Evolutionary conservation across 176 grass and related monocot genomes (phyloP).

Genomic region (Oryza officinalis): DNA sequence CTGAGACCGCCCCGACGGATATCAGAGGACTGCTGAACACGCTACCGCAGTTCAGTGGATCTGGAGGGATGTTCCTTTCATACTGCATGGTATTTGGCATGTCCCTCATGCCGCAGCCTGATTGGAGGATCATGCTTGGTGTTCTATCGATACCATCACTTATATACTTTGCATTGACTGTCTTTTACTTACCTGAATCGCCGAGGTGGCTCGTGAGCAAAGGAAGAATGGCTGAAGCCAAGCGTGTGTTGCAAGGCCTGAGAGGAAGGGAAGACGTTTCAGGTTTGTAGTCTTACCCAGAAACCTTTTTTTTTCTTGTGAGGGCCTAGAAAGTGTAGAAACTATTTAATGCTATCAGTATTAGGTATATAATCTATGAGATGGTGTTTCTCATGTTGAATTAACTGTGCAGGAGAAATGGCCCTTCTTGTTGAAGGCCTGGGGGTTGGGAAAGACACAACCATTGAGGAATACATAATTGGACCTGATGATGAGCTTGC

Average conservation of each 20-base stretch:
- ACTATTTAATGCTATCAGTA: not conserved
- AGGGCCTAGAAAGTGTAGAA: not conserved
- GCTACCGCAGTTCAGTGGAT: slow-evolving; percentile 88
- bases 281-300: slow-evolving; percentile 50
- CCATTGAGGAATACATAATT: slow-evolving; percentile 90
- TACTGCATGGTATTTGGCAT: slow-evolving; percentile 98
- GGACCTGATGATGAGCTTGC: slow-evolving; percentile 69
- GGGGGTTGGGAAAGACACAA: slow-evolving; percentile 73
- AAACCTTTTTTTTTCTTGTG: not conserved
- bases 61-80: slow-evolving; percentile 93
- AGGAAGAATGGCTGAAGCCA: slow-evolving; percentile 85
- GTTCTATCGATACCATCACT: slow-evolving; percentile 88
- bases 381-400: slow-evolving; percentile 15
- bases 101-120: slow-evolving; percentile 70
- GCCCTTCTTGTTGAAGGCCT: slow-evolving; percentile 95
- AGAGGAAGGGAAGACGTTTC: slow-evolving; percentile 91
- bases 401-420: slow-evolving; percentile 82
- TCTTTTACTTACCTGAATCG: slow-evolving; percentile 97
- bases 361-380: not conserved
- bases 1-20: slow-evolving; percentile 92
- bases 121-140: slow-evolving; percentile 97
- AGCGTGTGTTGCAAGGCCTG: slow-evolving; percentile 64
- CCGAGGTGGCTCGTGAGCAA: slow-evolving; percentile 98
- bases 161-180: slow-evolving; percentile 74
- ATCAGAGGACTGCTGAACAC: slow-evolving; percentile 89